Base-by-base conservation (phyloP, 441 rosid species). In the Euphorbia celastroides region DNA sequence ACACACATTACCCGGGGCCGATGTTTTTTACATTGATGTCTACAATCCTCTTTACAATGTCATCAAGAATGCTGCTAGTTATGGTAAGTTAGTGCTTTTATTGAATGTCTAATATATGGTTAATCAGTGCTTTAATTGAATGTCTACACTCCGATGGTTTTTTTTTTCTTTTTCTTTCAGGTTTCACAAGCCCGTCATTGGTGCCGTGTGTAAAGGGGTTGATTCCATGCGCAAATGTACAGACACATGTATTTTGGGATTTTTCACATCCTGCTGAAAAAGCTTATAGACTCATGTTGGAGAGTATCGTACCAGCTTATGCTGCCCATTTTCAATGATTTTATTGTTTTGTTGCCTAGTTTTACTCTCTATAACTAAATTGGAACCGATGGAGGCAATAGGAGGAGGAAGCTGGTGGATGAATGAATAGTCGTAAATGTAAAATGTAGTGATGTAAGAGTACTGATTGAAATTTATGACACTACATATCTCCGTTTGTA, bases 401-500 rank as follows among this genome's bases (percentile, higher is more conserved):
- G n/a, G n/a, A n/a, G n/a, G n/a, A n/a, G n/a, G n/a, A n/a, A n/a
- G n/a, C n/a, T n/a, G n/a, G n/a, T n/a, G n/a, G n/a, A n/a, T n/a
- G n/a, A n/a, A n/a, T n/a, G n/a, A n/a, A n/a, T n/a, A n/a, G n/a
- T n/a, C n/a, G n/a, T n/a, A n/a, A n/a, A n/a, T n/a, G n/a, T n/a
- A n/a, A n/a, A n/a, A n/a, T n/a, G n/a, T n/a, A n/a, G n/a, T n/a
- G n/a, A n/a, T n/a, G n/a, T n/a, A 78, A 6, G 87, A 62, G 50
- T 90, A 93, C 78, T 93, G 97, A 27, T 72, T 76, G 57, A 90
- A 90, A 66, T 85, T 86, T 46, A 90, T 90, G 67, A 82, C 80
- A 2, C 97, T 96, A 32, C n/a, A n/a, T n/a, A n/a, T 93, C 96
- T 0, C 94, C 98, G n/a, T 90, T 90, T 1, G 84, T 80, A 71